Conservation (phyloP, 2,329 filamentous ascomycete genomes). For the Penicillium sp. region DNA sequence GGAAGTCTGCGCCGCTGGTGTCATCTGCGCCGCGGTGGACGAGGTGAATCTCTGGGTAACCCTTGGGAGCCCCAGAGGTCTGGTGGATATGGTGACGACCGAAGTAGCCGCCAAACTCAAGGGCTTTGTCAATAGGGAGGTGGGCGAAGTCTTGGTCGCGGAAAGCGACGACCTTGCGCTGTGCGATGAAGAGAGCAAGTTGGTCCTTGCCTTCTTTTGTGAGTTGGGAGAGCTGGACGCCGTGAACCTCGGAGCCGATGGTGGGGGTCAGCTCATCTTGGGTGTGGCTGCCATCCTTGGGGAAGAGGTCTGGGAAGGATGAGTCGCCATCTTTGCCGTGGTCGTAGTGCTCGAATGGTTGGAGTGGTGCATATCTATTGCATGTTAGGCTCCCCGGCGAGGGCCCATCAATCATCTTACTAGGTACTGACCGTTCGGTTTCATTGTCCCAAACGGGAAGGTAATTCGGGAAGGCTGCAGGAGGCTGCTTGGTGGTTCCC, state of each 20-base stretch:
- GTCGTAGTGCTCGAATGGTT: constrained; percentile 74
- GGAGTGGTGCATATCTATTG: constrained; percentile 62
- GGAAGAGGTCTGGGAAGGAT: constrained; percentile 70
- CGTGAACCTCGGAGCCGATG: constrained; percentile 73
- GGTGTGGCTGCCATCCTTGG: constrained; percentile 42
- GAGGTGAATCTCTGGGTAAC: constrained; percentile 75
- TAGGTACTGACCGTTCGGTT: constrained; percentile 40
- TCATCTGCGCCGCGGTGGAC: constrained; percentile 75
- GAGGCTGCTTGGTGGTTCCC: constrained; percentile 58
- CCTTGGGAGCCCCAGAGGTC: constrained; percentile 74
- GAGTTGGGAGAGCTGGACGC: constrained; percentile 73
- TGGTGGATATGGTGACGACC: constrained; percentile 83
- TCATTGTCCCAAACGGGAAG: constrained; percentile 72
- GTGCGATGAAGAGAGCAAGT: constrained; percentile 60
- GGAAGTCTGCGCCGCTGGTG: constrained; percentile 64
- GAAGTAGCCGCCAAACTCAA: constrained; percentile 75
- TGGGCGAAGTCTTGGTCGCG: constrained; percentile 74
- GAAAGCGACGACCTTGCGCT: constrained; percentile 75
- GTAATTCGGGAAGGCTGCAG: constrained; percentile 72
- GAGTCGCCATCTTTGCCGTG: constrained; percentile 77
- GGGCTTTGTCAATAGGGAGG: constrained; percentile 70
- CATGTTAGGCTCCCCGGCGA: constrained; percentile 7
- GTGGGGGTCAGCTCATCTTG: constrained; percentile 70
- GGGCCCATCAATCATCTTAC: neutral
- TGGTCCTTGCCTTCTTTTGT: constrained; percentile 74